Evolutionary conservation across 1,139 yeast genomes (phyloP).

Genomic region (Blastobotrys persicus): DNA sequence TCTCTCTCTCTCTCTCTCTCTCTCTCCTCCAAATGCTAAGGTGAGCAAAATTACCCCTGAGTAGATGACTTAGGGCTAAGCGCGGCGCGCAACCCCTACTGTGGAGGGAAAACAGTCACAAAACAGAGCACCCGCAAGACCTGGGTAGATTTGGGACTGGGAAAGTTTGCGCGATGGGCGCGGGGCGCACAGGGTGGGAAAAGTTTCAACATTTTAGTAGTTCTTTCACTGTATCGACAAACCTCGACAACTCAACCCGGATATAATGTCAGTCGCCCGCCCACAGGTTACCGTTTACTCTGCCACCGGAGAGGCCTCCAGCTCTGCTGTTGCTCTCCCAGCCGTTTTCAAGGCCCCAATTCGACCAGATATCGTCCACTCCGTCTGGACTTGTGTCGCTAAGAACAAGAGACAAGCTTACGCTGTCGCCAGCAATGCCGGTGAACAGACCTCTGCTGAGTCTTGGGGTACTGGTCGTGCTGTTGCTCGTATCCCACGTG

Average conservation of each 20-base stretch:
- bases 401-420: conserved; percentile 99
- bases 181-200: neutral
- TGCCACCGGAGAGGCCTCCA: conserved; percentile 82
- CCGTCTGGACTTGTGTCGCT: conserved; percentile 97
- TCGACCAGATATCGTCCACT: conserved; percentile 99
- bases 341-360: conserved; percentile 99
- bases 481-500: conserved; percentile 99
- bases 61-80: neutral
- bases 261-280: conserved; percentile 66
- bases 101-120: neutral
- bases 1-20: too few species aligned
- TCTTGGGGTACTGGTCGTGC: conserved; percentile 99
- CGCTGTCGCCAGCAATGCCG: conserved; percentile 98
- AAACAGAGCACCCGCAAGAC: neutral
- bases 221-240: conserved; percentile 7
- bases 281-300: conserved; percentile 97
- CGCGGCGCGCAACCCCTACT: neutral
- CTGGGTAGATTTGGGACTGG: neutral
- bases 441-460: conserved; percentile 99
- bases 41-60: neutral
- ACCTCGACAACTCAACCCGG: conserved; percentile 2
- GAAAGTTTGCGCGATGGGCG: neutral
- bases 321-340: conserved; percentile 88
- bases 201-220: conserved; percentile 2
- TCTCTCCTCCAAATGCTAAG: too few species aligned